phyloP scores from a whole-genome alignment of 1,284 basidiomycete species.

The Malassezia sympodialis region DNA sequence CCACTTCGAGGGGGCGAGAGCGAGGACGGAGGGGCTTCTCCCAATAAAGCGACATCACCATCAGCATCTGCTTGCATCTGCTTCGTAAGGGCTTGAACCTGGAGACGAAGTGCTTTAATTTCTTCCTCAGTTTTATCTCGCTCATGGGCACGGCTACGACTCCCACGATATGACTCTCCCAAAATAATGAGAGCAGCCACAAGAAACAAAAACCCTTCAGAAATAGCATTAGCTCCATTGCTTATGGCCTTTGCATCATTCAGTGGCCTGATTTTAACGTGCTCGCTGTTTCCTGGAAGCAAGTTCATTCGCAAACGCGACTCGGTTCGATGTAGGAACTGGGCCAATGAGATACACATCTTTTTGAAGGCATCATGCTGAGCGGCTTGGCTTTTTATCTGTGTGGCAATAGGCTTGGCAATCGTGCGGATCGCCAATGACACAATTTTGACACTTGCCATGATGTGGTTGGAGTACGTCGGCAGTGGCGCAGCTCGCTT shows the following conservation, averaged over 20 bases:
- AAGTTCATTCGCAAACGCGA: constrained; percentile 36
- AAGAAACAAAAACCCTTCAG: constrained; percentile 42
- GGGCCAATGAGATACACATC: constrained; percentile 34
- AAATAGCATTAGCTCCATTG: constrained; percentile 42
- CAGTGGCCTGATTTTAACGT: constrained; percentile 36
- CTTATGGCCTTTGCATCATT: constrained; percentile 41
- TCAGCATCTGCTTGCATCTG: neutral
- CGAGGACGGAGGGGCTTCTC: neutral
- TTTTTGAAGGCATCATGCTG: constrained; percentile 39
- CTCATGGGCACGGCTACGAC: constrained; percentile 34
- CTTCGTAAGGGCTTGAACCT: constrained; percentile 20
- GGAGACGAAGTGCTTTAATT: constrained; percentile 24
- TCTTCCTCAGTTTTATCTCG: constrained; percentile 35
- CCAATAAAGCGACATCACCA: neutral
- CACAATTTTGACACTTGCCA: constrained; percentile 44
- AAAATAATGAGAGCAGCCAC: constrained; percentile 42
- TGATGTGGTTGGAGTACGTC: constrained; percentile 2
- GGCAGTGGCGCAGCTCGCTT: neutral
- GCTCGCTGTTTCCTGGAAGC: constrained; percentile 22
- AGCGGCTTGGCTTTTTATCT: constrained; percentile 39
- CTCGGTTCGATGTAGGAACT: constrained; percentile 39
- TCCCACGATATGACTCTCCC: constrained; percentile 38
- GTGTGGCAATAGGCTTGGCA: constrained; percentile 45
- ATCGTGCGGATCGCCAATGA: constrained; percentile 41
- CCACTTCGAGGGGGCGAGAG: neutral